phyloP scores from a whole-genome alignment of 768 basidiomycete genomes.

The Lactarius sanguifluus region DNA sequence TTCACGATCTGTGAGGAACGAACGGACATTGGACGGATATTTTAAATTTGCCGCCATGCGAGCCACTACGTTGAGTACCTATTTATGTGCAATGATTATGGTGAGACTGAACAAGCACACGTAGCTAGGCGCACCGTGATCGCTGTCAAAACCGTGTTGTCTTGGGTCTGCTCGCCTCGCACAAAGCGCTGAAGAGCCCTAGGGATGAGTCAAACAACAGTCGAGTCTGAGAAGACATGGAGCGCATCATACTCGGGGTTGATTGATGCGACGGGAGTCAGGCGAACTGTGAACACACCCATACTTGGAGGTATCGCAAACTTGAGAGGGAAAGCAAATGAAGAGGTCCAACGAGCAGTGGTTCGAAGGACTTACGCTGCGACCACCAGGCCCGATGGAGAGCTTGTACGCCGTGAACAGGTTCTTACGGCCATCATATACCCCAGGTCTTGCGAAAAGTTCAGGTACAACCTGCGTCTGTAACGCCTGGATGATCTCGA shows the following conservation, averaged over 20 bases:
- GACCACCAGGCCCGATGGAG: constrained; percentile 49
- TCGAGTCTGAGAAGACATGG: constrained; percentile 31
- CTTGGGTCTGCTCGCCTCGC: constrained; percentile 61
- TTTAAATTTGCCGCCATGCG: constrained; percentile 69
- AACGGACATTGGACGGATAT: constrained; percentile 71
- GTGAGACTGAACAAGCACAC: not conserved
- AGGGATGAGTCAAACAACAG: constrained; percentile 1
- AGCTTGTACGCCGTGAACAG: constrained; percentile 61
- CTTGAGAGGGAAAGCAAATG: constrained; percentile 38
- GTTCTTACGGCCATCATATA: constrained; percentile 82
- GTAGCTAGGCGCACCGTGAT: constrained; percentile 49
- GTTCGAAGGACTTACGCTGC: constrained; percentile 44
- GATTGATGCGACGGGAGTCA: constrained; percentile 75
- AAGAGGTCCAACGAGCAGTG: not conserved
- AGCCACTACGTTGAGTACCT: constrained; percentile 75
- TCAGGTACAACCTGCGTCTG: constrained; percentile 57
- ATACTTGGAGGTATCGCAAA: constrained; percentile 57
- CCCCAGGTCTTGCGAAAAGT: constrained; percentile 72
- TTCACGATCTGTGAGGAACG: constrained; percentile 66
- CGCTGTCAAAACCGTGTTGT: constrained; percentile 66
- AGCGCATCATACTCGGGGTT: constrained; percentile 67
- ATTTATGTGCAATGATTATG: constrained; percentile 7
- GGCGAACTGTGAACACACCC: constrained; percentile 63
- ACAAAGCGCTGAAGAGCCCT: constrained; percentile 69
- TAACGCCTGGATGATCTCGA: constrained; percentile 65